A percentile compares a stretch with the other conserved stretches of the same genome.
Conservation (phyloP, 441 rosid species). For the Populus tomentosa region DNA sequence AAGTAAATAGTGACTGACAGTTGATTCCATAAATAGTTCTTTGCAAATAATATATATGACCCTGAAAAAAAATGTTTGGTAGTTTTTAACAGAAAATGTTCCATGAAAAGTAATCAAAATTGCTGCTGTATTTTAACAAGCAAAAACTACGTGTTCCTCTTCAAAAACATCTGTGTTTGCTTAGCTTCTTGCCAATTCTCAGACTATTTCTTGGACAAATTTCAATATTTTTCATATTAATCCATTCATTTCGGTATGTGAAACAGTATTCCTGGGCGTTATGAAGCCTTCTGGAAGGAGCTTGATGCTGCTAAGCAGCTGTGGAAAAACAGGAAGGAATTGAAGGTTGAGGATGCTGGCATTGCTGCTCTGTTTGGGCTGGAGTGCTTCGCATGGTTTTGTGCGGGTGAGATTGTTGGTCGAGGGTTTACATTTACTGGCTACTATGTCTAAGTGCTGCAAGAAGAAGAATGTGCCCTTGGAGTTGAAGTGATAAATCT, state of each 20-base stretch:
- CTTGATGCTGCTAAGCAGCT: constrained; percentile 50
- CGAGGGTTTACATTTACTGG: constrained; percentile 83
- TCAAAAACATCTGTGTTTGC: neutral
- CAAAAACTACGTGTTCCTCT: neutral
- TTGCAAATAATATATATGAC: neutral
- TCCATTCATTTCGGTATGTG: neutral
- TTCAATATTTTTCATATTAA: neutral
- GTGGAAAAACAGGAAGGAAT: constrained; percentile 58
- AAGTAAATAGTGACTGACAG: neutral
- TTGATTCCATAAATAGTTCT: neutral
- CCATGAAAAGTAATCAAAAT: neutral
- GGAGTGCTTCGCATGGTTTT: constrained; percentile 85
- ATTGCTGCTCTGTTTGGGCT: constrained; percentile 79
- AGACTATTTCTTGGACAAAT: neutral
- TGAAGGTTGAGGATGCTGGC: constrained; percentile 71
- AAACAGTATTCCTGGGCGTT: constrained; percentile 62
- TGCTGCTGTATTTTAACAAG: neutral
- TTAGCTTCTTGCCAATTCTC: neutral
- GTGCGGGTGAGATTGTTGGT: constrained; percentile 82
- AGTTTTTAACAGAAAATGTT: neutral
- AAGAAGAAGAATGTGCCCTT: neutral
- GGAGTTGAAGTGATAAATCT: neutral
- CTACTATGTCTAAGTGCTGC: constrained; percentile 50
- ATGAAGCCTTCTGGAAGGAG: constrained; percentile 73
- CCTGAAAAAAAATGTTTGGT: neutral